Conservation (phyloP, 2,329 filamentous ascomycete genomes). For the Cytospora piceae region DNA sequence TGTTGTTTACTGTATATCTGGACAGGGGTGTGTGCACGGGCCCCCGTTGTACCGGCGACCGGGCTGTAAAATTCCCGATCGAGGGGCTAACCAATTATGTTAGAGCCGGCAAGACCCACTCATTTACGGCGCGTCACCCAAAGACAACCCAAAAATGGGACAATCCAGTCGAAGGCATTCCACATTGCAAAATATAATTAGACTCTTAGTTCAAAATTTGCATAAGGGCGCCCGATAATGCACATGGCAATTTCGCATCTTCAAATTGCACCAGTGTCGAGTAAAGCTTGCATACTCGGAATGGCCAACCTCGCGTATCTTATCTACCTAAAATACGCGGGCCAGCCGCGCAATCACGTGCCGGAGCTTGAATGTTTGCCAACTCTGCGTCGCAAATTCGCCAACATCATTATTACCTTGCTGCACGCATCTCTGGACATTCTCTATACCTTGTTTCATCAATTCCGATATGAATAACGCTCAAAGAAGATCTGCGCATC, state of each 20-base stretch:
- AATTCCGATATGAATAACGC: not conserved
- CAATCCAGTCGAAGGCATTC: not conserved
- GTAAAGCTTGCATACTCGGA: not conserved
- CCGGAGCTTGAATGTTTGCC: not conserved
- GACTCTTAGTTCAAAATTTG: not conserved
- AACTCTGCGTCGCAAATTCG: constrained; percentile 22
- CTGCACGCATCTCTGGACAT: constrained; percentile 15
- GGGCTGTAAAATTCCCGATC: constrained; percentile 21
- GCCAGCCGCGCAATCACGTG: constrained; percentile 25
- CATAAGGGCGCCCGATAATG: not conserved
- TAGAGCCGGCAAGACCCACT: constrained; percentile 2
- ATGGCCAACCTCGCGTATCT: constrained; percentile 10
- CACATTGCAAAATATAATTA: not conserved
- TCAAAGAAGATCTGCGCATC: constrained; percentile 11
- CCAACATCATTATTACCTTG: not conserved
- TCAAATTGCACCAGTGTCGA: not conserved
- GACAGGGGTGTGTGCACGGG: constrained; percentile 27
- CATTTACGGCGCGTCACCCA: constrained; percentile 27
- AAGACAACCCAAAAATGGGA: constrained; percentile 6
- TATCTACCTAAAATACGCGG: constrained; percentile 12
- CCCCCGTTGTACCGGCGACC: constrained; percentile 27
- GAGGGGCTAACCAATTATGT: constrained; percentile 7
- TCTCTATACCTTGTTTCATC: not conserved
- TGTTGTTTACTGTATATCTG: constrained; percentile 21
- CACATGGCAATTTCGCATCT: not conserved